Conservation (phyloP, 78 protist species). For the Dictyostelium discoideum region dicty_2.7 NC_007090.3:5304501-5305000, state of each 20-base stretch:
- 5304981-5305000: neutral
- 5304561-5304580: slow-evolving; percentile 46
- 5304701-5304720: slow-evolving; percentile 1
- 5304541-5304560: slow-evolving; percentile 43
- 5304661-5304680: slow-evolving; percentile 24
- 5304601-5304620: slow-evolving; percentile 50
- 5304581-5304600: slow-evolving; percentile 46
- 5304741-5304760: slow-evolving; percentile 28
- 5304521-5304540: neutral
- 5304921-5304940: neutral
- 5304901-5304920: neutral
- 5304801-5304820: slow-evolving; percentile 67
- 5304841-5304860: slow-evolving; percentile 48
- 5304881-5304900: slow-evolving; percentile 26
- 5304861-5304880: slow-evolving; percentile 56
- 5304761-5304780: slow-evolving; percentile 2
- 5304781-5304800: neutral
- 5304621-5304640: slow-evolving; percentile 27
- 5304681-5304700: neutral
- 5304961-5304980: neutral
- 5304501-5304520: neutral
- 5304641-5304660: neutral
- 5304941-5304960: neutral
- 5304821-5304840: neutral
- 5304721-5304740: slow-evolving; percentile 73